phyloP scores from a whole-genome alignment of 805 yeast species.

The Cyberlindnera mycetangii region DNA sequence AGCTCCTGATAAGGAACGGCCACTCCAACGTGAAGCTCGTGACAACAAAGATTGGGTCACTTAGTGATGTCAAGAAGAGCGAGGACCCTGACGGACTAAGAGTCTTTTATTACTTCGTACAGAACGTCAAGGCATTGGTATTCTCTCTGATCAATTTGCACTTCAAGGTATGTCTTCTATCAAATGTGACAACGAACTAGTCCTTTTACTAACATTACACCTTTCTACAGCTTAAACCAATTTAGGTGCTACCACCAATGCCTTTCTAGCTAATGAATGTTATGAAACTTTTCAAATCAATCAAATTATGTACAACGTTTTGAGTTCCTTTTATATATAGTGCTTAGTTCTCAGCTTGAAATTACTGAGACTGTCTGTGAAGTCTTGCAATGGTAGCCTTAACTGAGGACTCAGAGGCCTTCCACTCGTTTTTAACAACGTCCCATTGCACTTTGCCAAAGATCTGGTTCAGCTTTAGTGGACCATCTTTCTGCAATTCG shows the following conservation, averaged over 20 bases:
- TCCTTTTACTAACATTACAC: not conserved
- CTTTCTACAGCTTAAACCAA: conserved; percentile 15
- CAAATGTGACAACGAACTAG: no score
- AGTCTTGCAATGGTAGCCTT: conserved; percentile 31
- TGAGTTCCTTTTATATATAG: conserved; percentile 2
- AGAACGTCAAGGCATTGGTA: conserved; percentile 41
- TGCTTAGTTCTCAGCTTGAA: no score
- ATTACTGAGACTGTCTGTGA: conserved; percentile 9
- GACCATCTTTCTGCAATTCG: conserved; percentile 22
- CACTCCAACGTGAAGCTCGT: not conserved
- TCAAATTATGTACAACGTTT: conserved; percentile 7
- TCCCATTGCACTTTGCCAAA: conserved; percentile 34
- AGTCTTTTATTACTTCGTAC: conserved; percentile 41
- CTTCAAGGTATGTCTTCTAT: conserved; percentile 33
- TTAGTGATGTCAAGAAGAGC: conserved; percentile 36
- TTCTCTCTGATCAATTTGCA: conserved; percentile 41
- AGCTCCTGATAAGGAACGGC: conserved; percentile 38
- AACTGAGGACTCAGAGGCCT: conserved; percentile 32
- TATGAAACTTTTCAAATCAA: not conserved
- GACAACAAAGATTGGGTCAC: conserved; percentile 38
- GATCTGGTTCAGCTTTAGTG: conserved; percentile 29
- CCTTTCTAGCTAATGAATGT: conserved; percentile 1
- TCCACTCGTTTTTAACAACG: conserved; percentile 35
- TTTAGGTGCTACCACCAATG: not conserved
- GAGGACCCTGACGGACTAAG: conserved; percentile 44